Base-by-base conservation (phyloP, 148 eudicot genomes). In the Camellia sinensis region DNA sequence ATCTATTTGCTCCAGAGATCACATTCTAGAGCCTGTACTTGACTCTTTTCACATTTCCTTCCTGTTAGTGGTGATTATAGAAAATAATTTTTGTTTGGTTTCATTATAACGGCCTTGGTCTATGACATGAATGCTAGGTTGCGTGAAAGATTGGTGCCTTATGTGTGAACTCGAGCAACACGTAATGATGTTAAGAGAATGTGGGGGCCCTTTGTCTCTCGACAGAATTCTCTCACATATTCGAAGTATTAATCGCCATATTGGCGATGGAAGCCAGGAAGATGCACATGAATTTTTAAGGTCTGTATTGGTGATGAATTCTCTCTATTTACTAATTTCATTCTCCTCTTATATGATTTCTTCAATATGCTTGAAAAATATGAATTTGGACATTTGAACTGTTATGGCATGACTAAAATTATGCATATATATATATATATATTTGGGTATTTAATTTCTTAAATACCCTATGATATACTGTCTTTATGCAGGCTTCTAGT, bases 211-310 rank as follows among this genome's bases (percentile, higher is more conserved):
- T 64, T 81, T 90, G 73, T 95, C 98, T 50, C 90, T 97, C 12
- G 87, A 87, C 67, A 85, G 92, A 83, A 89, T 95, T 85, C 87
- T 95, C 74, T 84, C 85, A 14, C 94, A 93, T 75, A 87, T 95
- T 88, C 86, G 95, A 69, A 87, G 91, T 62, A 86, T 86, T 73
- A 92, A 89, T 84, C 81, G 91, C 87, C 98, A 88, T 68, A 90
- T 95, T 73, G 97, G 97, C 74, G 92, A 92, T 63, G 98, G 97
- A 73, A 93, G 97, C 83, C 97, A 95, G 85, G 98, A 95, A 92
- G 98, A 95, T 82, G 98, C 98, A 62, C 98, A 95, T 83, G 98
- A 95, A 87, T 95, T 93, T 82, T 92, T 95, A 81, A 89, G 98
- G 98, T 95, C 67, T 74, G 83, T 82, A 29, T 29, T 29, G 37